phyloP scores from a whole-genome alignment of 768 basidiomycete genomes.

The Candolleomyces efflorescens region DNA sequence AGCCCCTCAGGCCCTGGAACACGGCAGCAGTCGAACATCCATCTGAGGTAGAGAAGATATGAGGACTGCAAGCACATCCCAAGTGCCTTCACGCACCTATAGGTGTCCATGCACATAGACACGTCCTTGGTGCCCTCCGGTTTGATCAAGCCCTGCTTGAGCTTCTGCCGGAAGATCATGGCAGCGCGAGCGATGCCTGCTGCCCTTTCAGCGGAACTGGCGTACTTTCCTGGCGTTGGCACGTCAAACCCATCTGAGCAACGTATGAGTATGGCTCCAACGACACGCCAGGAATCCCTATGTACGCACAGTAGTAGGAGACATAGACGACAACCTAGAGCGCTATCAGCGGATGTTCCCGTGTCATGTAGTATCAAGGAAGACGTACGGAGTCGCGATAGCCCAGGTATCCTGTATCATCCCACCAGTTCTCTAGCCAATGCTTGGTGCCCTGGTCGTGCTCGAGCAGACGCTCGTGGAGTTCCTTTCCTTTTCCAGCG shows the following conservation, averaged over 20 bases:
- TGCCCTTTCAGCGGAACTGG: slow-evolving; percentile 60
- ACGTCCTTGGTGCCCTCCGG: slow-evolving; percentile 68
- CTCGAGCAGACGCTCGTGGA: slow-evolving; percentile 63
- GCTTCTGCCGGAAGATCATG: slow-evolving; percentile 68
- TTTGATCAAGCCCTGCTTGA: slow-evolving; percentile 60
- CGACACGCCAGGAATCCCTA: not conserved
- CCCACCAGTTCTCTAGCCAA: slow-evolving; percentile 97
- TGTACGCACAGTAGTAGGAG: slow-evolving; percentile 81
- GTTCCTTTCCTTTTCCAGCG: slow-evolving; percentile 38
- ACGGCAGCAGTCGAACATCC: slow-evolving; percentile 92
- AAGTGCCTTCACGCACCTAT: slow-evolving; percentile 44
- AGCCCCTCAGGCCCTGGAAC: slow-evolving; percentile 68
- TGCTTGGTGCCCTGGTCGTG: slow-evolving; percentile 54
- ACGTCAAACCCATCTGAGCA: slow-evolving; percentile 69
- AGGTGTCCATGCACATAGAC: slow-evolving; percentile 84
- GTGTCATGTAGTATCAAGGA: not conserved
- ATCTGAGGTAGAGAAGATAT: slow-evolving; percentile 36
- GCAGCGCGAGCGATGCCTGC: slow-evolving; percentile 66
- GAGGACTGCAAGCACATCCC: not conserved
- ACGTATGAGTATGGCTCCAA: slow-evolving; percentile 10
- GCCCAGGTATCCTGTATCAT: slow-evolving; percentile 73
- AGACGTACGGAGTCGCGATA: slow-evolving; percentile 77
- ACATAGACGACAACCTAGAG: slow-evolving; percentile 78
- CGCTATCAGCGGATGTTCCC: not conserved
- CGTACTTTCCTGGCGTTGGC: slow-evolving; percentile 53